These are phyloP conservation scores for Pythium brassicae DNA, from an alignment of 352 stramenopile genomes.

Conservation along the genomic window DNA sequence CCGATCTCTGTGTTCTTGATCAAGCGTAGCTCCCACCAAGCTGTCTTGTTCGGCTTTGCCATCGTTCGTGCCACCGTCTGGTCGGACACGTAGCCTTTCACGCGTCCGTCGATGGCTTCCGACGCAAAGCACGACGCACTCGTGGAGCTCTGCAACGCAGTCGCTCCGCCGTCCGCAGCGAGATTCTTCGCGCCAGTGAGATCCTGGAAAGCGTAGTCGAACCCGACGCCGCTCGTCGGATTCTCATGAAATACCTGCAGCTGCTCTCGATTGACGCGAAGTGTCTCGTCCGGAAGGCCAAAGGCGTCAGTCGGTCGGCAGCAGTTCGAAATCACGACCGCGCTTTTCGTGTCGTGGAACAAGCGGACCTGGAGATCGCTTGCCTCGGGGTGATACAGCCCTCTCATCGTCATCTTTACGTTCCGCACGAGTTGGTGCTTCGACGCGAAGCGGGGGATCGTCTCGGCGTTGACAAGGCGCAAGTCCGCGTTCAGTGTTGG, in stretches of 20 bases:
- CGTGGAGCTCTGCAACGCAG: slow-evolving; percentile 63
- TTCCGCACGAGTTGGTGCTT: slow-evolving; percentile 56
- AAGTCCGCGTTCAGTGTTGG: slow-evolving; percentile 41
- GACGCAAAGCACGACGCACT: slow-evolving; percentile 39
- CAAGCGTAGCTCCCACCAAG: slow-evolving; percentile 75
- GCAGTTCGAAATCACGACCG: slow-evolving; percentile 38
- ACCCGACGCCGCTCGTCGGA: slow-evolving; percentile 58
- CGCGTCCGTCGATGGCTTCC: slow-evolving; percentile 66
- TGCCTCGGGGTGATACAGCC: slow-evolving; percentile 63
- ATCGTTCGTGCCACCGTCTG: slow-evolving; percentile 50
- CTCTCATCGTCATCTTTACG: slow-evolving; percentile 46
- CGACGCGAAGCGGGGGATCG: slow-evolving; percentile 33
- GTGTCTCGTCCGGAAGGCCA: slow-evolving; percentile 28
- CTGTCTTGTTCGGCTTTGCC: slow-evolving; percentile 14
- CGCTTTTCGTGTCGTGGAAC: slow-evolving; percentile 41
- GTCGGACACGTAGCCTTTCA: slow-evolving; percentile 33
- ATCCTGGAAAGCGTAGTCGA: slow-evolving; percentile 71
- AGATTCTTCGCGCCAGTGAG: slow-evolving; percentile 40
- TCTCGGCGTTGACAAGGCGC: slow-evolving; percentile 26
- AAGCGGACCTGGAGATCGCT: slow-evolving; percentile 45
- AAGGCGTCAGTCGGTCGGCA: slow-evolving; percentile 37
- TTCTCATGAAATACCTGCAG: slow-evolving; percentile 33
- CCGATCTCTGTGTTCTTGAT: slow-evolving; percentile 36
- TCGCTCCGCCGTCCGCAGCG: slow-evolving; percentile 42
- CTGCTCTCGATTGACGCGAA: slow-evolving; percentile 44